Evolutionary conservation across 2,329 filamentous ascomycete genomes (phyloP).

Genomic region (Apiospora arundinis): DNA sequence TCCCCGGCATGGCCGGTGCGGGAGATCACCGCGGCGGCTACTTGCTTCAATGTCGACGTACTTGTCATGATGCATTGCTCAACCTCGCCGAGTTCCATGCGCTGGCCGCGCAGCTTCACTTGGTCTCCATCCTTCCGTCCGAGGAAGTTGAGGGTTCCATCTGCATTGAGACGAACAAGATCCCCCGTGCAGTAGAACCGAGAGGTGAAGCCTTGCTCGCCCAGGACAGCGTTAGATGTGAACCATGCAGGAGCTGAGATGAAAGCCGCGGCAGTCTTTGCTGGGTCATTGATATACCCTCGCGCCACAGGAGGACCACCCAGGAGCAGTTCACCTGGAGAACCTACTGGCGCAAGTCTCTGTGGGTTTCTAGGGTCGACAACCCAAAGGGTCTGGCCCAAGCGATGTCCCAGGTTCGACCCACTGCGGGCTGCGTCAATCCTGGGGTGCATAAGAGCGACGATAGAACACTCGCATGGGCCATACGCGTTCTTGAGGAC

Average conservation of each 20-base stretch:
- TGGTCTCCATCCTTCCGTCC: conserved; percentile 53
- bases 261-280: conserved; percentile 47
- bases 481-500: conserved; percentile 23
- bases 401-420: conserved; percentile 21
- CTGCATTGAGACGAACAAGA: conserved; percentile 36
- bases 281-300: conserved; percentile 47
- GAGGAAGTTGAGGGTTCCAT: conserved; percentile 40
- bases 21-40: conserved; percentile 23
- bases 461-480: conserved; percentile 23
- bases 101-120: conserved; percentile 55
- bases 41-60: conserved; percentile 22
- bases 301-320: conserved; percentile 43
- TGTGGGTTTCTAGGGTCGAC: conserved; percentile 27
- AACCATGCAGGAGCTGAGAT: conserved; percentile 40
- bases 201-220: not conserved
- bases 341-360: conserved; percentile 28
- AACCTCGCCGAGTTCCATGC: conserved; percentile 51
- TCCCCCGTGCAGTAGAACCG: conserved; percentile 44
- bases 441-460: conserved; percentile 12
- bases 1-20: conserved; percentile 15
- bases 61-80: conserved; percentile 38
- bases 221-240: not conserved
- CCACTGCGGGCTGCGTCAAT: conserved; percentile 8
- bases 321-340: conserved; percentile 30
- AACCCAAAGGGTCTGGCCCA: conserved; percentile 26